Base-by-base conservation (phyloP, 225 moss, liverwort and hornwort genomes). In the Marchantia paleacea region DNA sequence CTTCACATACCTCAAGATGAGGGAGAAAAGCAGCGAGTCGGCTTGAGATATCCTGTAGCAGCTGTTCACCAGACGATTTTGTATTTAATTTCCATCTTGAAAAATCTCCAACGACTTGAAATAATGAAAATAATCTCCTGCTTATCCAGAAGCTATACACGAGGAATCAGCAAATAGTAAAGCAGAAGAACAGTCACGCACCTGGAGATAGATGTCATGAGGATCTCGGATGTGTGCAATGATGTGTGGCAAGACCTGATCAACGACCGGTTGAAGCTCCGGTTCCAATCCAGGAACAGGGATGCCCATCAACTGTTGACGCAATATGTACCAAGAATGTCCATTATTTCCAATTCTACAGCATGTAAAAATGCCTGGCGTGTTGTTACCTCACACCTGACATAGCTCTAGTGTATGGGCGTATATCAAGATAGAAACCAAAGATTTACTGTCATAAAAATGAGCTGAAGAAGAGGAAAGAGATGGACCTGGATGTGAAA, bases 281-380 rank as follows among this genome's bases (percentile, higher is more conserved):
- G 96, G 92, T 84, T 96, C 96, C 79, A 96, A 85, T 72, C 96
- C 94, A 78, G 96, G 92, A 81, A 96, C 96, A 74, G 94, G 89
- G 77, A 96, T 87, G 61, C 96, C 96, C 90, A 94, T 89, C 80
- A 96, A 81, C 96, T 96, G 90, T 80, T 81, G 72, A 55, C 30
- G 60, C 10, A 80, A 72, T 15, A 14, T 55, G 11, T 26, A 73
- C 19, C 53, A 54, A 15, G 25, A 25, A 25, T 26, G 9, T 74
- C 7, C 54, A 55, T 55, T 12, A 14, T 14, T 53, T 54, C 24
- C 69, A 49, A 22, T 30, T 67, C 26, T 74, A 55, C 12, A 53
- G 28, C 8, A 15, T 39, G 39, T 39, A 2, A 39, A 39, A 39
- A 39, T 39, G 39, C 15, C 55, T 54, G 51, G 0, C 24, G 7